A percentile compares a stretch with the other conserved stretches of the same genome.
Conservation (phyloP, 192 early-diverging fungal genomes). For the Hyaloraphidium curvatum region DNA sequence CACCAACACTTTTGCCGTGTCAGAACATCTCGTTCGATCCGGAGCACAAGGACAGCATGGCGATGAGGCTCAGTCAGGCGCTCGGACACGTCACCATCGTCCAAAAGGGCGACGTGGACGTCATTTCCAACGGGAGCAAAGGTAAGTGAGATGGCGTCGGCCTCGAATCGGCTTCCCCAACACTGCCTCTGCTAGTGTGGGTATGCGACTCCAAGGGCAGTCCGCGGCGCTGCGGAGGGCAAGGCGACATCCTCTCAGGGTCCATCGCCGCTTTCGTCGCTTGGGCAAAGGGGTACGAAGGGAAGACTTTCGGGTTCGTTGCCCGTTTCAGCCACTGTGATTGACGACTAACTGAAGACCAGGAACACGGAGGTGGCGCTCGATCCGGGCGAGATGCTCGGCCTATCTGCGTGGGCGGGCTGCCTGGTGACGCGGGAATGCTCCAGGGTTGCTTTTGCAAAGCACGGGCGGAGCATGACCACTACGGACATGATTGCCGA, state of each 20-base stretch:
- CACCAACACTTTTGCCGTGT: too few species aligned
- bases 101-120: slow-evolving; percentile 54
- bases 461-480: slow-evolving; percentile 35
- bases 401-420: slow-evolving; percentile 31
- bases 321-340: neutral
- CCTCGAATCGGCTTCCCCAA: neutral
- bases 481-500: slow-evolving; percentile 40
- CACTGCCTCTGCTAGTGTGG: slow-evolving; percentile 18
- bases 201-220: slow-evolving; percentile 44
- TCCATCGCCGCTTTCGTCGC: slow-evolving; percentile 63
- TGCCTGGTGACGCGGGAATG: slow-evolving; percentile 30
- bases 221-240: slow-evolving; percentile 78
- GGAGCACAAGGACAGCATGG: too few species aligned
- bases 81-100: slow-evolving; percentile 64
- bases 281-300: slow-evolving; percentile 32
- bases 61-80: slow-evolving; percentile 30
- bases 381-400: neutral
- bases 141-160: slow-evolving; percentile 19
- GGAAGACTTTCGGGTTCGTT: neutral
- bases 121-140: slow-evolving; percentile 50
- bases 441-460: slow-evolving; percentile 32
- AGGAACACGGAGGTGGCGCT: slow-evolving; percentile 35
- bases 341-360: slow-evolving; percentile 23
- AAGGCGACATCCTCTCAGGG: slow-evolving; percentile 85
- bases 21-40: too few species aligned